Evolutionary conservation across 495 filamentous ascomycete genomes (phyloP).

Genomic region (Aspergillus bridgeri): DNA sequence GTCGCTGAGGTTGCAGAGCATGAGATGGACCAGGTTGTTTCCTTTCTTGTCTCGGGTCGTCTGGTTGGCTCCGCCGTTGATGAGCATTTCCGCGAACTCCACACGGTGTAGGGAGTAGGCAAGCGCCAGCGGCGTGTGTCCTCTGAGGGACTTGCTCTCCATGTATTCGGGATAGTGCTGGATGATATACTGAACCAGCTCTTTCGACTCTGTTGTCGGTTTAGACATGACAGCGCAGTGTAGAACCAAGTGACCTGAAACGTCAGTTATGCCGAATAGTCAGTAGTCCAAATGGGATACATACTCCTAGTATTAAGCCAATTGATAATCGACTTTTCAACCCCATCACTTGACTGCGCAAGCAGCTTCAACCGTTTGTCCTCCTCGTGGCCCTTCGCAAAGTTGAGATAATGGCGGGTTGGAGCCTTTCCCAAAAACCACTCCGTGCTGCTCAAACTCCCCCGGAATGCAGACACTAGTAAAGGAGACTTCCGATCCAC

Average conservation of each 20-base stretch:
- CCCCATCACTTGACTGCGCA: conserved; percentile 47
- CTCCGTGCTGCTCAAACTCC: conserved; percentile 58
- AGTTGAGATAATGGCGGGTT: conserved; percentile 57
- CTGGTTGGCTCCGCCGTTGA: conserved; percentile 64
- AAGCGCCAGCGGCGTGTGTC: conserved; percentile 59
- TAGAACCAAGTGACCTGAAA: conserved; percentile 56
- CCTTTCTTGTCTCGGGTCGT: conserved; percentile 46
- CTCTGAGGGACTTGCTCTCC: conserved; percentile 51
- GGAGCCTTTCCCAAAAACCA: conserved; percentile 70
- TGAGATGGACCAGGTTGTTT: conserved; percentile 59
- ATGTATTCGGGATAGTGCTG: conserved; percentile 54
- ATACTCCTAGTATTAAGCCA: conserved; percentile 57
- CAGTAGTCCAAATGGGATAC: conserved; percentile 11
- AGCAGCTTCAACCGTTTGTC: conserved; percentile 56
- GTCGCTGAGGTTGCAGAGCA: conserved; percentile 28
- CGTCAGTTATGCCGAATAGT: neutral
- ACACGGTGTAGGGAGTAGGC: conserved; percentile 51
- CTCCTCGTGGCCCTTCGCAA: conserved; percentile 52
- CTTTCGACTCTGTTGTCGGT: conserved; percentile 35
- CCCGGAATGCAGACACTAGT: conserved; percentile 52
- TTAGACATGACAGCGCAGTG: conserved; percentile 59
- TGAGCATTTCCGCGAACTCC: conserved; percentile 54
- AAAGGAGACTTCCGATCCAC: conserved; percentile 49
- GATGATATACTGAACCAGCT: conserved; percentile 60
- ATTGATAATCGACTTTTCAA: conserved; percentile 54